Evolutionary conservation across 345 rosid genomes (phyloP), one percentile per base, ranked within the genome.

Genomic region (Eucalyptus pauciflora): DNA sequence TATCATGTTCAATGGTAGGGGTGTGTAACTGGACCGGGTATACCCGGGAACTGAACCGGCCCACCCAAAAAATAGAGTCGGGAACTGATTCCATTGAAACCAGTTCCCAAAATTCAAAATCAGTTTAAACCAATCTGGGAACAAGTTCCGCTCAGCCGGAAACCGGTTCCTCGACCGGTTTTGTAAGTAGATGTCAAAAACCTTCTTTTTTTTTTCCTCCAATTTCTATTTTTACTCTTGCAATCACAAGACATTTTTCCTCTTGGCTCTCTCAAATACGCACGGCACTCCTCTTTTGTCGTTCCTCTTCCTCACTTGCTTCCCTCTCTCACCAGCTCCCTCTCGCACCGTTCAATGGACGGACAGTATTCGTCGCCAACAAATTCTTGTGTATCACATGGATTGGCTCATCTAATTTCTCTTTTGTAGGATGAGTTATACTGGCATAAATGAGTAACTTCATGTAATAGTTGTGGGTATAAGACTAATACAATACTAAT

Each of bases 91-190:
- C 54, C 1, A 0, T 51, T 51, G 54, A 16, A 51, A 51, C 9
- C 4, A 2, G 22, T 52, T 52, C 4, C 24, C 0, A 52, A 52
- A 52, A 52, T 52, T 52, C 56, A 0, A 4, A 52, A 17, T 51
- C 4, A 0, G 22, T 52, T 52, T 17, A 52, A 52, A 52, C 9
- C 0, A 0, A 1, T 52, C 9, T 0, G 56, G 1, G 9, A 52
- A 52, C 7, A 52, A 4, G 4, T 52, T 52, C 2, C 0, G 4
- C 56, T 9, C 4, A 52, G 0, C 0, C 1, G 0, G 0, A 52
- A 52, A 52, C 0, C 9, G 1, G 0, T 52, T 52, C 56, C 2
- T 1, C 0, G 2, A 52, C 4, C 0, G 0, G 10, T 52, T 52
- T 52, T 52, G 10, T 18, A 52, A 52, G 24, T 52, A 18, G 24